phyloP scores from a whole-genome alignment of 139 green algal genomes.

The Chlorella ohadii region DNA sequence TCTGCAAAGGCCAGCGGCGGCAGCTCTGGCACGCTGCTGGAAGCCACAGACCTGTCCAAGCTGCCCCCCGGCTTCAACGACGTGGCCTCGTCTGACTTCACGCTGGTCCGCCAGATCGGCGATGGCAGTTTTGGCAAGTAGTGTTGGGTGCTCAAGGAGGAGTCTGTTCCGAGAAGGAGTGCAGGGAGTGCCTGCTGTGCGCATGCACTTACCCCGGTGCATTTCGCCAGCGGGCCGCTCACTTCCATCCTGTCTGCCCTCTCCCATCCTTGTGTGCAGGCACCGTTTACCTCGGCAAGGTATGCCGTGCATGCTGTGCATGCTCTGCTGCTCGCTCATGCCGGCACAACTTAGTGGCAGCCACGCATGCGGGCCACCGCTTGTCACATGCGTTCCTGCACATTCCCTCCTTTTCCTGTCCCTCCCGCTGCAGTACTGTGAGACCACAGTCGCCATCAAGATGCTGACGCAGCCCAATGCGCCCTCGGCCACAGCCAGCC shows the following conservation, averaged over 20 bases:
- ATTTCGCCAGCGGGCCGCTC: too few species aligned
- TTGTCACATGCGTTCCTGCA: too few species aligned
- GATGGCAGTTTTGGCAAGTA: not conserved
- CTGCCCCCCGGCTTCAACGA: conserved; percentile 2
- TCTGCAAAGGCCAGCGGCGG: not conserved
- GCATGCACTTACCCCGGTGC: too few species aligned
- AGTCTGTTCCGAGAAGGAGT: too few species aligned
- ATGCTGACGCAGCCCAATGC: not conserved
- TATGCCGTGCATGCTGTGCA: not conserved
- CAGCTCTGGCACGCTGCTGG: not conserved
- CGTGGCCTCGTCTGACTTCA: not conserved
- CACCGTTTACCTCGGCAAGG: not conserved
- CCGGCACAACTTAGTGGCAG: too few species aligned
- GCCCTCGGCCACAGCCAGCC: not conserved
- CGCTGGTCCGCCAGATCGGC: not conserved
- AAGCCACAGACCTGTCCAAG: conserved; percentile 7
- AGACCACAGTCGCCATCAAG: conserved; percentile 4
- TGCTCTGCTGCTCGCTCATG: too few species aligned
- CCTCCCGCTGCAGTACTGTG: not conserved
- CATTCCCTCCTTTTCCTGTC: too few species aligned
- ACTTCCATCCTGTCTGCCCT: too few species aligned
- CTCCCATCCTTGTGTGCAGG: too few species aligned
- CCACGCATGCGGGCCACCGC: too few species aligned
- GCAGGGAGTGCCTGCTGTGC: too few species aligned
- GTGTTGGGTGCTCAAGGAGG: too few species aligned